Conservation (phyloP, 164 flowering plant species). For the Piper betle region DNA sequence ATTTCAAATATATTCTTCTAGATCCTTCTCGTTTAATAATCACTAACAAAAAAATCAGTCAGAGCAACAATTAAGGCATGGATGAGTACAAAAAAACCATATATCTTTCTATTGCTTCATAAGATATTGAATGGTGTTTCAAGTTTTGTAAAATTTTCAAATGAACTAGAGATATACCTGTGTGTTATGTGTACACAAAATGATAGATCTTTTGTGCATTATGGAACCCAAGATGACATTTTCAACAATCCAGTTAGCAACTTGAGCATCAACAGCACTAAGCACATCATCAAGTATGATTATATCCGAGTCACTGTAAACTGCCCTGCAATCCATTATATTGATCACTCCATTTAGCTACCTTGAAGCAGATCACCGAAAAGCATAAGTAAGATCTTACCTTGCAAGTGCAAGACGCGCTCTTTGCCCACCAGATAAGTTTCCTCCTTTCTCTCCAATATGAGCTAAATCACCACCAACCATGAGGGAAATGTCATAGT, state of each 20-base stretch:
- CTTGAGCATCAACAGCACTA: constrained; percentile 97
- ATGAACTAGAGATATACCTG: constrained; percentile 37
- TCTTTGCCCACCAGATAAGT: constrained; percentile 93
- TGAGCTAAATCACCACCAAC: constrained; percentile 68
- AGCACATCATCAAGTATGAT: constrained; percentile 85
- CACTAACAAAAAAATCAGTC: too few relatives aligned
- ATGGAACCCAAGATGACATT: constrained; percentile 67
- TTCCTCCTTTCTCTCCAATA: constrained; percentile 79
- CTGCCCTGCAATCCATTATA: constrained; percentile 44
- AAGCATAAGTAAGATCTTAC: constrained; percentile 16
- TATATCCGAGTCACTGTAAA: constrained; percentile 56
- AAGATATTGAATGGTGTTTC: not conserved
- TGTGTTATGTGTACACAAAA: constrained; percentile 77
- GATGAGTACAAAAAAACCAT: not conserved
- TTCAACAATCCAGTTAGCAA: constrained; percentile 53
- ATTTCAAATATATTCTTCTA: too few relatives aligned
- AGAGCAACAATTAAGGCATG: too few relatives aligned
- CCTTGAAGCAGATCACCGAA: not conserved
- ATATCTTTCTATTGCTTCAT: too few relatives aligned
- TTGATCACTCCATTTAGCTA: not conserved
- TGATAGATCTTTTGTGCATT: constrained; percentile 42
- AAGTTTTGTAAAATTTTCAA: not conserved
- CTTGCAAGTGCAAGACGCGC: constrained; percentile 91
- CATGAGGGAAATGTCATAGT: constrained; percentile 72
- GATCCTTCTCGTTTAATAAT: too few relatives aligned